These are phyloP conservation scores for Garcia nutans DNA, from an alignment of 345 rosid species.

Conservation along the genomic window DNA sequence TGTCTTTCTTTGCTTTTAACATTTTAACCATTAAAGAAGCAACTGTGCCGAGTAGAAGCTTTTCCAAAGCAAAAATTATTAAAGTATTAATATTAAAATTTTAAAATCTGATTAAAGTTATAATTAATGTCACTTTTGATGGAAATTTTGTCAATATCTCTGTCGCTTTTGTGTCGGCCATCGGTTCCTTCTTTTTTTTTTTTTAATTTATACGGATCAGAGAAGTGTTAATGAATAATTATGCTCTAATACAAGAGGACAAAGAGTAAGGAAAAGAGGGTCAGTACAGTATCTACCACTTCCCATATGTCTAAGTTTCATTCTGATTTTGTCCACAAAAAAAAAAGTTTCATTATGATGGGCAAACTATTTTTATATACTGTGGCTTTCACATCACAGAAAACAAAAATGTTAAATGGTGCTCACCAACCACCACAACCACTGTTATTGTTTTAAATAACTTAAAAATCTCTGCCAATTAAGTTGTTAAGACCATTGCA, in stretches of 20 bases:
- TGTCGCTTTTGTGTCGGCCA: background rate
- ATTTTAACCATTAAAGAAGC: background rate
- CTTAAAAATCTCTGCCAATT: no score
- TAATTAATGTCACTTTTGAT: no score
- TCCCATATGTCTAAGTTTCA: background rate
- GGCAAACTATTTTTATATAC: no score
- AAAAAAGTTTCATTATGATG: background rate
- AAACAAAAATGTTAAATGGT: background rate
- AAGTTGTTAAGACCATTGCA: no score
- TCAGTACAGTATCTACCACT: background rate
- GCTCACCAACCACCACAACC: no score
- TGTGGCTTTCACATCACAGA: slow-evolving; percentile 14
- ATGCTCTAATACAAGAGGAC: background rate
- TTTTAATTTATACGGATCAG: background rate
- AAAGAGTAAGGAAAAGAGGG: background rate
- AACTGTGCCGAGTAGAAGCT: no score
- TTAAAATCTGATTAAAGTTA: background rate
- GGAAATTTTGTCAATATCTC: background rate
- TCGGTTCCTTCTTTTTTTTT: background rate
- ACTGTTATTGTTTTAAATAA: no score
- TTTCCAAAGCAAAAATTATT: background rate
- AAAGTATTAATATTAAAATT: no score
- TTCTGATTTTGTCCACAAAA: no score
- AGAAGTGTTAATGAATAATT: background rate
- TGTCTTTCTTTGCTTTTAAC: background rate